Evolutionary conservation across 2,329 filamentous ascomycete genomes (phyloP).

Genomic region (Periconia sp.): DNA sequence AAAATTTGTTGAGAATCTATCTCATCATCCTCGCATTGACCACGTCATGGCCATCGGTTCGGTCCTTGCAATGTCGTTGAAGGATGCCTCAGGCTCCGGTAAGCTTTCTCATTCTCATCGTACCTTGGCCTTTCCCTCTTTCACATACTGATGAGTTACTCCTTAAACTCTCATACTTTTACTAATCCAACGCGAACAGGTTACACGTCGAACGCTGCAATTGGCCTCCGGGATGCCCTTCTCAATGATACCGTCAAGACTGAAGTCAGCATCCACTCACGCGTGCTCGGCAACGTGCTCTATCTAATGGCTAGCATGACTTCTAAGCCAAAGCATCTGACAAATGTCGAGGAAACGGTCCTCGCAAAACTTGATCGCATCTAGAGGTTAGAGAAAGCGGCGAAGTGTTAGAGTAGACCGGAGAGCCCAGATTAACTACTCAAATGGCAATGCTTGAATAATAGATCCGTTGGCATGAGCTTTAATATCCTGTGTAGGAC

Average conservation of each 20-base stretch:
- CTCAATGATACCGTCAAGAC: slow-evolving; percentile 43
- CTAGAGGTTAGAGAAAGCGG: slow-evolving; percentile 20
- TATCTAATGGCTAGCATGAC: slow-evolving; percentile 64
- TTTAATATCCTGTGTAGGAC: no score
- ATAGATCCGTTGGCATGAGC: no score
- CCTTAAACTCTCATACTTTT: no score
- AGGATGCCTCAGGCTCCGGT: slow-evolving; percentile 56
- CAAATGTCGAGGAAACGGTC: slow-evolving; percentile 23
- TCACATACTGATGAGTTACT: no score
- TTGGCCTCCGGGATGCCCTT: slow-evolving; percentile 58
- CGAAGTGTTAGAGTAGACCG: no score
- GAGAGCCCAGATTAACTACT: no score
- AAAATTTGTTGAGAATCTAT: slow-evolving; percentile 65
- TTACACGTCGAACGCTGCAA: slow-evolving; percentile 63
- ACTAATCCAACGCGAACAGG: no score
- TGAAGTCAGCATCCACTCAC: slow-evolving; percentile 59
- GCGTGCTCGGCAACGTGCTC: slow-evolving; percentile 66
- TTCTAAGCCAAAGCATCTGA: slow-evolving; percentile 21
- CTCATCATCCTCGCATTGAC: slow-evolving; percentile 61
- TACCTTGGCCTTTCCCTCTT: no score
- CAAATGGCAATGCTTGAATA: no score
- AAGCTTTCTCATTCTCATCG: slow-evolving; percentile 20
- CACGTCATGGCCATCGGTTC: slow-evolving; percentile 77
- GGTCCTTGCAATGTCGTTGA: slow-evolving; percentile 70
- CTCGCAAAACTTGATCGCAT: no score